These are phyloP conservation scores for Verticillium albo-atrum DNA, from an alignment of 2,329 filamentous ascomycete species.

Conservation along the genomic window DNA sequence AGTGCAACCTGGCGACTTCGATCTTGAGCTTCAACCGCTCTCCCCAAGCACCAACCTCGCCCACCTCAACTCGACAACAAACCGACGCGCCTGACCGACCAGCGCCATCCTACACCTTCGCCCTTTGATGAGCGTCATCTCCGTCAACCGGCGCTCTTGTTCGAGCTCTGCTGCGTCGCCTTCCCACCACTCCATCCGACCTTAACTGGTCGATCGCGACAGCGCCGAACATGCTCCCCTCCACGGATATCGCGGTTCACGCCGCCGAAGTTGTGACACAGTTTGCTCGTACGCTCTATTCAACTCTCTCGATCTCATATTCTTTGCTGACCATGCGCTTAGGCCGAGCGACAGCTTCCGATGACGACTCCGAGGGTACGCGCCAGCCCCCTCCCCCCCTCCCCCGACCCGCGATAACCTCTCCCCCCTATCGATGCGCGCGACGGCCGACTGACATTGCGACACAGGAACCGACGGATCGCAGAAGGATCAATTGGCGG, in stretches of 20 bases:
- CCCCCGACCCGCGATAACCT: conserved; percentile 8
- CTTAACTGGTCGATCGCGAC: background rate
- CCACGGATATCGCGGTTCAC: background rate
- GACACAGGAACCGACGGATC: conserved; percentile 25
- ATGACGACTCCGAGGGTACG: conserved; percentile 2
- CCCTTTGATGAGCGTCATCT: conserved; percentile 11
- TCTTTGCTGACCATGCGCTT: background rate
- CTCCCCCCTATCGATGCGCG: background rate
- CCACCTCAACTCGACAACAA: background rate
- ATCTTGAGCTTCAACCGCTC: background rate
- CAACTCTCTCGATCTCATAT: no score
- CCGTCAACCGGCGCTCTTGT: conserved; percentile 9
- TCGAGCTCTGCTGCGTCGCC: conserved; percentile 9
- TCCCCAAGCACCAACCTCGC: background rate
- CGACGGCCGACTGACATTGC: conserved; percentile 6
- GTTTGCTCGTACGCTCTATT: background rate
- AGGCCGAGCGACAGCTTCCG: conserved; percentile 1
- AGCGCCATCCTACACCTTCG: background rate
- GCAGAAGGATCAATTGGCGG: conserved; percentile 90
- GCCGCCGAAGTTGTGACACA: background rate
- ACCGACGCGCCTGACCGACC: background rate
- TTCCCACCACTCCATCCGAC: conserved; percentile 6
- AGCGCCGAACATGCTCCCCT: background rate
- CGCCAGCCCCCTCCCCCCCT: conserved; percentile 7
- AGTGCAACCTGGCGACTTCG: background rate